phyloP scores from a whole-genome alignment of 2,329 filamentous ascomycete species.

The Cryphonectria nitschkei region DNA sequence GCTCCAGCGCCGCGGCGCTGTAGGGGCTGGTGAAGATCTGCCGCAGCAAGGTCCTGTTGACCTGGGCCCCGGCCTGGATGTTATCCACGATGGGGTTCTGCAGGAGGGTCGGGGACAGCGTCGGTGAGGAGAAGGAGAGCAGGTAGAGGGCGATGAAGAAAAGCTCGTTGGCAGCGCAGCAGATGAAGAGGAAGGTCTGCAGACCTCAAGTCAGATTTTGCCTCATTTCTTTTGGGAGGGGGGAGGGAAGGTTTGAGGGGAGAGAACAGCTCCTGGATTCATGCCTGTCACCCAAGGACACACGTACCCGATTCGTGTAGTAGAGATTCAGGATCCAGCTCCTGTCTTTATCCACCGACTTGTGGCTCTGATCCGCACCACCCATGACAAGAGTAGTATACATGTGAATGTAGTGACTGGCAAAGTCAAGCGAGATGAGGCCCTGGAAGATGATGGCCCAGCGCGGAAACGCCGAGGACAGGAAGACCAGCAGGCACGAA shows the following conservation, averaged over 20 bases:
- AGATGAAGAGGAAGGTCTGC: conserved; percentile 86
- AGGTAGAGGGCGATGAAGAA: conserved; percentile 99
- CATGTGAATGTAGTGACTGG: conserved; percentile 99
- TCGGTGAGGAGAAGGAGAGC: conserved; percentile 91
- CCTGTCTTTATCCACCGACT: conserved; percentile 86
- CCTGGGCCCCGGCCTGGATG: conserved; percentile 68
- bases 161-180: conserved; percentile 88
- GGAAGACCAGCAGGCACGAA: conserved; percentile 89
- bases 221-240: not conserved
- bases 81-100: conserved; percentile 56
- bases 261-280: not conserved
- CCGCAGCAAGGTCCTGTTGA: conserved; percentile 69
- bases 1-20: conserved; percentile 88
- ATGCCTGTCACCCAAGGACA: not conserved
- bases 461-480: conserved; percentile 90
- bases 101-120: conserved; percentile 82
- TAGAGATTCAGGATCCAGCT: conserved; percentile 93
- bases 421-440: conserved; percentile 87
- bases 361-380: conserved; percentile 80
- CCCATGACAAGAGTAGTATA: conserved; percentile 91
- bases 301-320: conserved; percentile 91
- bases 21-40: conserved; percentile 87
- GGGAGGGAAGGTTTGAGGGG: no score
- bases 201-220: conserved; percentile 20
- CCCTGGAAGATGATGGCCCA: conserved; percentile 95